These are phyloP conservation scores for Pedinophyceae sp. DNA, from an alignment of 139 green algal genomes.

Conservation along the genomic window DNA sequence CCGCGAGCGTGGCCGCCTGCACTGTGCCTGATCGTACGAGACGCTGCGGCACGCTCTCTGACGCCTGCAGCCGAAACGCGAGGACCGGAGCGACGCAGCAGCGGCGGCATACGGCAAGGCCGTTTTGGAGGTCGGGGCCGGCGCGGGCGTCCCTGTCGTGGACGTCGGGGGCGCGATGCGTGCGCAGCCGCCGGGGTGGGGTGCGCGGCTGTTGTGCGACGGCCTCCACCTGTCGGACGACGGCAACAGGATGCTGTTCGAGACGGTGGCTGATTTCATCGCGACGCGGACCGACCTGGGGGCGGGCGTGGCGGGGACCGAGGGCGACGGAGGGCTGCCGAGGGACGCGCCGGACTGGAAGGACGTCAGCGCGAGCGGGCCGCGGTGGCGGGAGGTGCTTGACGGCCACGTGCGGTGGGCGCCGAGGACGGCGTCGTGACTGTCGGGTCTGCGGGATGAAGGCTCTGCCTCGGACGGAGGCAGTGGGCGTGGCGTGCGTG, in stretches of 20 bases:
- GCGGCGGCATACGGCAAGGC: constrained; percentile 35
- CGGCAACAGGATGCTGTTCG: constrained; percentile 29
- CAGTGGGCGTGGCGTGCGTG: no score
- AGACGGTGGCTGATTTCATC: constrained; percentile 26
- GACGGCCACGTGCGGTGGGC: no score
- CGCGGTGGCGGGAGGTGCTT: no score
- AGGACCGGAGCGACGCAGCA: constrained; percentile 16
- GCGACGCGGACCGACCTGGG: no score
- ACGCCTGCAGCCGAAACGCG: constrained; percentile 4
- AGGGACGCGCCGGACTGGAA: no score
- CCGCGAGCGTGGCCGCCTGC: background rate
- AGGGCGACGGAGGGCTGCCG: no score
- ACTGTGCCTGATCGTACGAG: constrained; percentile 2
- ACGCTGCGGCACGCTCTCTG: constrained; percentile 3
- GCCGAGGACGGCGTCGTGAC: no score
- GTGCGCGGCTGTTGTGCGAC: constrained; percentile 26
- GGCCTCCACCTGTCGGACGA: constrained; percentile 49
- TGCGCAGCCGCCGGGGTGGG: constrained; percentile 12
- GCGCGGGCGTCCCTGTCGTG: constrained; percentile 31
- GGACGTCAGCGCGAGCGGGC: no score
- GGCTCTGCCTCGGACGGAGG: no score
- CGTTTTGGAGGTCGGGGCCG: constrained; percentile 15
- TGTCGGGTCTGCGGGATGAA: no score
- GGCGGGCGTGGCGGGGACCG: no score
- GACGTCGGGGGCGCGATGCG: constrained; percentile 52